Percentiles rank a stretch among this genome's conserved stretches.
These are phyloP conservation scores for Candida cerambycidarum DNA, from an alignment of 805 yeast genomes.

Conservation along the genomic window DNA sequence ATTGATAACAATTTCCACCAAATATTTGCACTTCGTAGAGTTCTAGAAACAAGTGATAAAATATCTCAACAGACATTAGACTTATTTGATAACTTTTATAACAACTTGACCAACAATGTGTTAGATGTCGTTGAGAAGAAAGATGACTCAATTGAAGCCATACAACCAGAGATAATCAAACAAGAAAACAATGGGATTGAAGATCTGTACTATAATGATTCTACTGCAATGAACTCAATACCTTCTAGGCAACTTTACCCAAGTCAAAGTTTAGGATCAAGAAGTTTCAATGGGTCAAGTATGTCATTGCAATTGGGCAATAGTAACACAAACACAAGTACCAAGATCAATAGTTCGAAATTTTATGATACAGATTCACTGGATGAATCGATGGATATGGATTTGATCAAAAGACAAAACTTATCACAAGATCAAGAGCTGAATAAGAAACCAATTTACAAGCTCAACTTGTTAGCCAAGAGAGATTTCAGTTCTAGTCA, in stretches of 20 bases:
- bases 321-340: neutral
- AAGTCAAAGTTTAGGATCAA: neutral
- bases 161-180: neutral
- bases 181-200: constrained; percentile 1
- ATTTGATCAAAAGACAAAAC: constrained; percentile 6
- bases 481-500: constrained; percentile 2
- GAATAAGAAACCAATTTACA: constrained; percentile 3
- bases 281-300: no score
- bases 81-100: constrained; percentile 10
- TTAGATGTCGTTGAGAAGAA: constrained; percentile 3
- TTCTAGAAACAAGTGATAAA: neutral
- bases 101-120: constrained; percentile 5
- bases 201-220: neutral
- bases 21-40: constrained; percentile 3
- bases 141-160: neutral
- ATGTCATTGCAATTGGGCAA: neutral
- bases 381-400: constrained; percentile 10
- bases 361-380: constrained; percentile 9
- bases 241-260: neutral
- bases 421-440: neutral
- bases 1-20: neutral
- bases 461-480: constrained; percentile 2
- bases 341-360: neutral
- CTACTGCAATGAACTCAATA: neutral
- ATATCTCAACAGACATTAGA: constrained; percentile 1